A percentile compares a stretch with the other conserved stretches of the same genome.
Conservation (phyloP, 1,284 basidiomycete genomes). For the Puccinia coronata region DNA sequence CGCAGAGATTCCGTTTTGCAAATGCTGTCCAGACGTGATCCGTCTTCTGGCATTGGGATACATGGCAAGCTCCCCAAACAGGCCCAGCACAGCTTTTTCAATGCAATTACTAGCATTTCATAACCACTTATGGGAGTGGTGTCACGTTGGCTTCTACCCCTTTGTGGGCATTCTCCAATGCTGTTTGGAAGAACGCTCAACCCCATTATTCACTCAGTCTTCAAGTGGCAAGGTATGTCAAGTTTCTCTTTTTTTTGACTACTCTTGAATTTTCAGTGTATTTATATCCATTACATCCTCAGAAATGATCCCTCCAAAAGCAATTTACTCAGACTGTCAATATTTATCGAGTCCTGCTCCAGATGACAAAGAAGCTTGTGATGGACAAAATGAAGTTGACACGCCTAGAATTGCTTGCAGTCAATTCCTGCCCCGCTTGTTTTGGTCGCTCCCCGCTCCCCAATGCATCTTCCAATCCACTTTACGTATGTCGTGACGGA, state of each 20-base stretch:
- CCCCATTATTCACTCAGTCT: background rate
- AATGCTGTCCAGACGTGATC: background rate
- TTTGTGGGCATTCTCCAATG: background rate
- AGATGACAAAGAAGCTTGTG: background rate
- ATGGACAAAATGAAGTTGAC: background rate
- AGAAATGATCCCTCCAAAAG: background rate
- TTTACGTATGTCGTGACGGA: background rate
- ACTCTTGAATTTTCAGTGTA: background rate
- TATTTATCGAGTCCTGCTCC: background rate
- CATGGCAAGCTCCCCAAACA: background rate
- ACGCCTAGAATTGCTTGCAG: background rate
- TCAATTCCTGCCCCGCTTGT: background rate
- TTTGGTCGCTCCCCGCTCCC: background rate
- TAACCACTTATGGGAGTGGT: constrained; percentile 17
- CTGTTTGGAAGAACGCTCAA: background rate
- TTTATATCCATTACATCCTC: background rate
- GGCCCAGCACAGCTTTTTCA: constrained; percentile 1
- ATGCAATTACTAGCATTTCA: constrained; percentile 8
- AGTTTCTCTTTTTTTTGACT: too few species aligned
- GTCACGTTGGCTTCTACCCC: background rate
- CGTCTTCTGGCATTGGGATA: background rate
- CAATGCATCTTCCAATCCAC: background rate
- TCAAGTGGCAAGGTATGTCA: background rate
- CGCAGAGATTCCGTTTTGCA: background rate
- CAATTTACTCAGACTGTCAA: constrained; percentile 7